Conservation (phyloP, 2,329 filamentous ascomycete species). For the Penicillium sp. region DNA sequence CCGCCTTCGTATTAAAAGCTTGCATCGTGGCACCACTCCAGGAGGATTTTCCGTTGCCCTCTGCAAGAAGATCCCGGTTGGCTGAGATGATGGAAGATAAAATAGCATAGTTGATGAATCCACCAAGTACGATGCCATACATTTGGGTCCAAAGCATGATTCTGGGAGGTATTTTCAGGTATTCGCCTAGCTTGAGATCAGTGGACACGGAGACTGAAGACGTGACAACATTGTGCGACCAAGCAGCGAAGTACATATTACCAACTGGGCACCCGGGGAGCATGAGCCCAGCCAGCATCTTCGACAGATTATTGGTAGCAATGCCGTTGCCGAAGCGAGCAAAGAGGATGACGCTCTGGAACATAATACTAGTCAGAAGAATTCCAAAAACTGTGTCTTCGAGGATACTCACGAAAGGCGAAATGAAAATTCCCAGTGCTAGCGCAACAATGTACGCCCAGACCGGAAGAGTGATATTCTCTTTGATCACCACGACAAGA, state of each 20-base stretch:
- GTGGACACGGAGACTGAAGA: slow-evolving; percentile 52
- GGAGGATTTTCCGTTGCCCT: slow-evolving; percentile 49
- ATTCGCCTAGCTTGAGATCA: slow-evolving; percentile 60
- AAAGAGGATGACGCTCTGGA: slow-evolving; percentile 52
- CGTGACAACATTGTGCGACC: slow-evolving; percentile 58
- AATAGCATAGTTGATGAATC: slow-evolving; percentile 54
- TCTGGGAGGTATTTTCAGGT: slow-evolving; percentile 55
- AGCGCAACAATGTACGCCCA: slow-evolving; percentile 36
- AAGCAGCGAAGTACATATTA: slow-evolving; percentile 59
- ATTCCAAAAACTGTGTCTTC: background rate
- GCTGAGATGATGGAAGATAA: slow-evolving; percentile 55
- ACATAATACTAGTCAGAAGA: slow-evolving; percentile 1
- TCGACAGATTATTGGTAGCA: slow-evolving; percentile 58
- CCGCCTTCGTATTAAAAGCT: slow-evolving; percentile 36
- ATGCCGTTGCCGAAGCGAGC: slow-evolving; percentile 57
- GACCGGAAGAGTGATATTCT: slow-evolving; percentile 30
- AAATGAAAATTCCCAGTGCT: slow-evolving; percentile 27
- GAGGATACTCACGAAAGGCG: slow-evolving; percentile 22
- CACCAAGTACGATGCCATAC: slow-evolving; percentile 56
- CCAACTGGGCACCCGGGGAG: slow-evolving; percentile 53
- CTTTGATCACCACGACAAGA: slow-evolving; percentile 30
- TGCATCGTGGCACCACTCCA: slow-evolving; percentile 57
- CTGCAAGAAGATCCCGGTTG: slow-evolving; percentile 48
- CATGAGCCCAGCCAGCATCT: slow-evolving; percentile 55
- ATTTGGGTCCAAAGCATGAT: slow-evolving; percentile 57